Evolutionary conservation across 1,139 yeast genomes (phyloP).

Genomic region (Sporopachydermia cereana): DNA sequence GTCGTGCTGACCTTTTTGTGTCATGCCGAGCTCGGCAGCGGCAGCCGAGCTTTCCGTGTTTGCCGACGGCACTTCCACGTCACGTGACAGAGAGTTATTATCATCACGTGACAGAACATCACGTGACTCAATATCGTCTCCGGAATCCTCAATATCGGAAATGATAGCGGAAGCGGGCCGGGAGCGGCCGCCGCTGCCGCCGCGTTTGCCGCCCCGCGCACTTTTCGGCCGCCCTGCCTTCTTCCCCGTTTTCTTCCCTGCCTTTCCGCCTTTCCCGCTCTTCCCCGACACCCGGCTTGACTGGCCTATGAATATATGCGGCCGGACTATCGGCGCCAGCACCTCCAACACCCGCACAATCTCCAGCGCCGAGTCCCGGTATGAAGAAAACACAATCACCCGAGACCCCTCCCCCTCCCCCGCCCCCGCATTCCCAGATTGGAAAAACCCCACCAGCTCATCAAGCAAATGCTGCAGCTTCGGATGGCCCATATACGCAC

Average conservation of each 20-base stretch:
- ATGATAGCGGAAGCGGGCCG: too few species aligned
- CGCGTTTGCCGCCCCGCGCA: constrained; percentile 2
- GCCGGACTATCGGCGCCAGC: constrained; percentile 34
- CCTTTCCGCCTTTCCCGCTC: constrained; percentile 15
- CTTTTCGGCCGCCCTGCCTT: neutral
- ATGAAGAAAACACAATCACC: constrained; percentile 79
- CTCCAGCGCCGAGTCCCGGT: constrained; percentile 81
- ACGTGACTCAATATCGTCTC: constrained; percentile 37
- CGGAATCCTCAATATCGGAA: constrained; percentile 54
- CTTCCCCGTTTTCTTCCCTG: constrained; percentile 18
- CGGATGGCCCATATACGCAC: constrained; percentile 54
- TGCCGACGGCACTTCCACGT: constrained; percentile 20
- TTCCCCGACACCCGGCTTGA: constrained; percentile 12
- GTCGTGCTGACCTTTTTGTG: constrained; percentile 59
- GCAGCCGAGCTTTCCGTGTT: constrained; percentile 32
- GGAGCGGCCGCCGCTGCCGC: constrained; percentile 17
- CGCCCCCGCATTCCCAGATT: constrained; percentile 11
- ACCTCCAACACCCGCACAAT: constrained; percentile 58
- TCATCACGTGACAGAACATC: too few species aligned
- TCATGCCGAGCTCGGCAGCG: constrained; percentile 53
- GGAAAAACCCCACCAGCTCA: constrained; percentile 46
- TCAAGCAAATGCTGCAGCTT: constrained; percentile 52
- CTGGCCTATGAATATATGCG: constrained; percentile 92
- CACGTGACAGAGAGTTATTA: constrained; percentile 27
- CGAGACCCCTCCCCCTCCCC: constrained; percentile 36